phyloP scores from a whole-genome alignment of 805 yeast genomes.

The Spathaspora hagerdaliae region DNA sequence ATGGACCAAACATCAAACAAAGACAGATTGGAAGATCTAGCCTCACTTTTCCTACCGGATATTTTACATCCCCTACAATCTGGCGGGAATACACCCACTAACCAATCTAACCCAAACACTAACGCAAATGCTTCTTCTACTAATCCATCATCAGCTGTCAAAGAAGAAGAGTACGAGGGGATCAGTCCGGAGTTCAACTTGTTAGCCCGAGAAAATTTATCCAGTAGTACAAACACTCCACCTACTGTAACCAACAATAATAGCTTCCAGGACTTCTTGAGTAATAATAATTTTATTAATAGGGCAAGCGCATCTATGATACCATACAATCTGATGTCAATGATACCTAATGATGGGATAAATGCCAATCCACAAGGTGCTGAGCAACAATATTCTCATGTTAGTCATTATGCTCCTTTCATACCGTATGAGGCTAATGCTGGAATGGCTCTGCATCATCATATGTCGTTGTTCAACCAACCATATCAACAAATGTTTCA shows the following conservation, averaged over 20 bases:
- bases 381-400: constrained; percentile 12
- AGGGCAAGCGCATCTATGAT: constrained; percentile 11
- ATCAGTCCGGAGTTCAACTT: constrained; percentile 4
- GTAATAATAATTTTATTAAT: constrained; percentile 17
- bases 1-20: constrained; percentile 6
- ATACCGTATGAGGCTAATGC: constrained; percentile 19
- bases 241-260: neutral
- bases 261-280: constrained; percentile 9
- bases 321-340: constrained; percentile 5
- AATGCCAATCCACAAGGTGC: neutral
- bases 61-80: constrained; percentile 21
- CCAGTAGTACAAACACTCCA: constrained; percentile 1
- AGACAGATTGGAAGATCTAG: constrained; percentile 29
- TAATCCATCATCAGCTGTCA: neutral
- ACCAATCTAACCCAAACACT: constrained; percentile 1
- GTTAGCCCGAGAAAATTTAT: constrained; percentile 1
- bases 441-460: constrained; percentile 8
- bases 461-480: neutral
- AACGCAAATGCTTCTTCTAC: neutral
- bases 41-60: constrained; percentile 40
- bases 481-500: neutral
- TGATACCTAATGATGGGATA: neutral
- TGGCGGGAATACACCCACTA: neutral
- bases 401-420: constrained; percentile 25
- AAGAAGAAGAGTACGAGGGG: constrained; percentile 3